Evolutionary conservation across 2,329 filamentous ascomycete genomes (phyloP).

Genomic region (Scopulariopsis brevicaulis): DNA sequence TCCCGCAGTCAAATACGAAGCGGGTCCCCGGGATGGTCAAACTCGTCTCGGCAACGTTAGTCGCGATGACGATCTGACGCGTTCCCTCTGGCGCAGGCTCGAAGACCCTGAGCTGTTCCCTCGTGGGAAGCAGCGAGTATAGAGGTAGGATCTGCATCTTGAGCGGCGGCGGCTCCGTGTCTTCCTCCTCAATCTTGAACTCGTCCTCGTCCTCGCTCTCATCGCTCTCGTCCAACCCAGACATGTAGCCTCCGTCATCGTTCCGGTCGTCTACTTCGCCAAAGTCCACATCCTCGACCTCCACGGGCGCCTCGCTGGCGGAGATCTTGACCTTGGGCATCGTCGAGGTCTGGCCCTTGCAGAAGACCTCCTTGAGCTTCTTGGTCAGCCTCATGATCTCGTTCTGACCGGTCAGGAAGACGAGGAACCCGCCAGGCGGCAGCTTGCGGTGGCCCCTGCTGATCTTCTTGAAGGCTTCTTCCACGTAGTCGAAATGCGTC

Average conservation of each 20-base stretch:
- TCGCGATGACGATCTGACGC: slow-evolving; percentile 79
- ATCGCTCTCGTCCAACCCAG: slow-evolving; percentile 27
- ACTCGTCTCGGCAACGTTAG: slow-evolving; percentile 95
- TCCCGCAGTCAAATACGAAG: slow-evolving; percentile 91
- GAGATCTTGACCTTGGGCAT: slow-evolving; percentile 63
- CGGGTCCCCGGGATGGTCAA: slow-evolving; percentile 90
- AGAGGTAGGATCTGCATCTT: slow-evolving; percentile 85
- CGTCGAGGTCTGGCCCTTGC: slow-evolving; percentile 41
- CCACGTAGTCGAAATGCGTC: slow-evolving; percentile 79
- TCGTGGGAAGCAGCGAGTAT: slow-evolving; percentile 84
- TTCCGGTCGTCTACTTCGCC: slow-evolving; percentile 50
- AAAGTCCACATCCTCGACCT: slow-evolving; percentile 80
- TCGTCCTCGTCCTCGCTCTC: slow-evolving; percentile 51
- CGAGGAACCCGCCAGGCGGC: slow-evolving; percentile 80
- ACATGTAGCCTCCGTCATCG: slow-evolving; percentile 4
- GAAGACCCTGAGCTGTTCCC: slow-evolving; percentile 85
- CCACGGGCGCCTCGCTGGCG: slow-evolving; percentile 65
- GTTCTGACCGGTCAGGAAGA: slow-evolving; percentile 88
- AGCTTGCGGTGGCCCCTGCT: slow-evolving; percentile 80
- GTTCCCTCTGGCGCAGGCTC: slow-evolving; percentile 72
- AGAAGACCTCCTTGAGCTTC: slow-evolving; percentile 57
- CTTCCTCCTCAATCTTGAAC: slow-evolving; percentile 57
- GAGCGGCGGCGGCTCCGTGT: slow-evolving; percentile 45
- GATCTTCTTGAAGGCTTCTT: slow-evolving; percentile 82
- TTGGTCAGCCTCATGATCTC: slow-evolving; percentile 83